phyloP scores from a whole-genome alignment of 352 stramenopile genomes.

The Phytophthora hybrid region DNA sequence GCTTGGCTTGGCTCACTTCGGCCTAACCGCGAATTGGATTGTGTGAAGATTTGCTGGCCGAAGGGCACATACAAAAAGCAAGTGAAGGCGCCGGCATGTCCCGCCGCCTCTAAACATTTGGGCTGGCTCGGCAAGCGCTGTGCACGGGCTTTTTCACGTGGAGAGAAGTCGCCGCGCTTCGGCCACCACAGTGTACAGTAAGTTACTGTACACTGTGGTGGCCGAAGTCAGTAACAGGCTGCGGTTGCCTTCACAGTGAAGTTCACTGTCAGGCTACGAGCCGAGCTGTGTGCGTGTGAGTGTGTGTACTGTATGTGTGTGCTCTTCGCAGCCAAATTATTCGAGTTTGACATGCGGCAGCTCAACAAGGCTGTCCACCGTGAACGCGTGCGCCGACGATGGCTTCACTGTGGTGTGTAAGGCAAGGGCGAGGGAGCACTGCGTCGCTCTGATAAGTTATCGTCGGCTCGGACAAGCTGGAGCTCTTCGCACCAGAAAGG shows the following conservation, averaged over 20 bases:
- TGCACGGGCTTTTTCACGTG: not conserved
- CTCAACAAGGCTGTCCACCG: too few relatives aligned
- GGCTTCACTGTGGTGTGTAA: not conserved
- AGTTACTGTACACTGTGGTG: too few relatives aligned
- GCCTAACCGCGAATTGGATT: conserved; percentile 9
- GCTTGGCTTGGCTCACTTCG: not conserved
- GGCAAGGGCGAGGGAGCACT: not conserved
- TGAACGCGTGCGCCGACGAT: not conserved
- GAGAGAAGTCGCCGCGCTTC: conserved; percentile 6
- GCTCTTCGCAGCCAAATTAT: too few relatives aligned
- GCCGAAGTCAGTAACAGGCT: too few relatives aligned
- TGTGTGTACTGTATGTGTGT: too few relatives aligned
- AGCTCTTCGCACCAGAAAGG: not conserved
- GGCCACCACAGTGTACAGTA: not conserved
- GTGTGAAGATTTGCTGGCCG: conserved; percentile 6
- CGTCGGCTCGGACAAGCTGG: not conserved
- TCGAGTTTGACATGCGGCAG: too few relatives aligned
- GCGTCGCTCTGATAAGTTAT: not conserved
- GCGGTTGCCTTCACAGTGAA: too few relatives aligned
- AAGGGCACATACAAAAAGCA: not conserved
- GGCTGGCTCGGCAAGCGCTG: too few relatives aligned
- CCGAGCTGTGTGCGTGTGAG: too few relatives aligned
- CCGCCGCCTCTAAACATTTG: too few relatives aligned
- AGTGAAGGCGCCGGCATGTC: not conserved
- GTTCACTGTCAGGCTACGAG: too few relatives aligned